Evolutionary conservation across 352 stramenopile species (phyloP).

Genomic region (Pythium oligandrum): DNA sequence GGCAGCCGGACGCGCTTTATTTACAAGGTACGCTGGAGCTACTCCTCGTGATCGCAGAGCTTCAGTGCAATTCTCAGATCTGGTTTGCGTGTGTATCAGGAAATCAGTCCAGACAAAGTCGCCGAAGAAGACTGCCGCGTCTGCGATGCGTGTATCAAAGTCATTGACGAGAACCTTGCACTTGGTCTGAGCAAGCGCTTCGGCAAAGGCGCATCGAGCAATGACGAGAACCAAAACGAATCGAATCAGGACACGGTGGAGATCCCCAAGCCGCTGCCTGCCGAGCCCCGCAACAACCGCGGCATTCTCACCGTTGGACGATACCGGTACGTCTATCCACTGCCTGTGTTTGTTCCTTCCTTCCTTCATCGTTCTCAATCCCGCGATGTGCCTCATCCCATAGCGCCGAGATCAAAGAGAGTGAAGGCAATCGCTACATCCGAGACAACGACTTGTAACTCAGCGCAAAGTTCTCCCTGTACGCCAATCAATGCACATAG

Average conservation of each 20-base stretch:
- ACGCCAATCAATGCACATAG: no score
- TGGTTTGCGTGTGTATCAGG: conserved; percentile 20
- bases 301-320: conserved; percentile 74
- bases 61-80: no score
- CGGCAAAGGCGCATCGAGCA: conserved; percentile 31
- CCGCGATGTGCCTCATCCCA: neutral
- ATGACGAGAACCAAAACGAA: conserved; percentile 30
- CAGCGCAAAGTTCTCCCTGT: neutral
- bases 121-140: conserved; percentile 68
- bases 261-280: conserved; percentile 22
- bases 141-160: conserved; percentile 77
- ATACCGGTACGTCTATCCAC: conserved; percentile 51
- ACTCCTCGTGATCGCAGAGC: no score
- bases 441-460: conserved; percentile 74
- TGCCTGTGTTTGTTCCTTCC: neutral
- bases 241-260: conserved; percentile 21
- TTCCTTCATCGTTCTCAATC: conserved; percentile 1
- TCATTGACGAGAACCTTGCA: conserved; percentile 83
- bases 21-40: conserved; percentile 49
- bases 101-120: conserved; percentile 53
- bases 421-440: conserved; percentile 86
- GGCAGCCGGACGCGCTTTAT: conserved; percentile 80
- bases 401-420: conserved; percentile 87
- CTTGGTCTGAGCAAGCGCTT: conserved; percentile 73
- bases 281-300: conserved; percentile 53